Evolutionary conservation across 495 filamentous ascomycete genomes (phyloP).

Genomic region (Xylaria scruposa): DNA sequence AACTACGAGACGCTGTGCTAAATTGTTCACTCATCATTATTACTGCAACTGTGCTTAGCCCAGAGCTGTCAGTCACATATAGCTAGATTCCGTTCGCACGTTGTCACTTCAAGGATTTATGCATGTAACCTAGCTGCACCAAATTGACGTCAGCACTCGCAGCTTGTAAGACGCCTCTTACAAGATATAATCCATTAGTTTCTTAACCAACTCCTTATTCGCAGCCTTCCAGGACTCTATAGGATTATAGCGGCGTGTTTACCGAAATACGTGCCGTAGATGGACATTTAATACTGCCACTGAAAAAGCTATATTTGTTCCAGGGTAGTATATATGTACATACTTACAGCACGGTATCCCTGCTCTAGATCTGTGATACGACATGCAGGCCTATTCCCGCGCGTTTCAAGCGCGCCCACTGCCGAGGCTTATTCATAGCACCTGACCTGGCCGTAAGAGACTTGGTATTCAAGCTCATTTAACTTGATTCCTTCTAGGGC

Average conservation of each 20-base stretch:
- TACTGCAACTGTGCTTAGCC: neutral
- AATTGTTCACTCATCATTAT: neutral
- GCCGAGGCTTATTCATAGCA: neutral
- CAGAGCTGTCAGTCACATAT: neutral
- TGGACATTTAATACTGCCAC: too few species aligned
- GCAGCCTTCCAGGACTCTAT: neutral
- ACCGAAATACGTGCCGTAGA: neutral
- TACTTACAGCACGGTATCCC: neutral
- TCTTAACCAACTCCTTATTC: neutral
- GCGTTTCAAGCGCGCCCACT: neutral
- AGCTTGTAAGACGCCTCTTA: constrained; percentile 11
- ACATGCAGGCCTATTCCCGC: neutral
- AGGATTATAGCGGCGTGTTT: neutral
- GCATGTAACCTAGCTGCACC: too few species aligned
- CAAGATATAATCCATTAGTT: neutral
- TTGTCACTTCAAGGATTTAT: neutral
- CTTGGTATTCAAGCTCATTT: neutral
- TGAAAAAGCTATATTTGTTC: constrained; percentile 12
- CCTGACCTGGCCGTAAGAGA: neutral
- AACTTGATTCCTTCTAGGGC: neutral
- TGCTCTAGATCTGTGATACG: too few species aligned
- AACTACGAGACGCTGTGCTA: neutral
- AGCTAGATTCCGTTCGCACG: neutral
- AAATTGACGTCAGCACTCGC: neutral
- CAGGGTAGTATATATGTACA: neutral